These are phyloP conservation scores for Chenopodium suecicum DNA, from an alignment of 148 eudicot species.

Conservation along the genomic window DNA sequence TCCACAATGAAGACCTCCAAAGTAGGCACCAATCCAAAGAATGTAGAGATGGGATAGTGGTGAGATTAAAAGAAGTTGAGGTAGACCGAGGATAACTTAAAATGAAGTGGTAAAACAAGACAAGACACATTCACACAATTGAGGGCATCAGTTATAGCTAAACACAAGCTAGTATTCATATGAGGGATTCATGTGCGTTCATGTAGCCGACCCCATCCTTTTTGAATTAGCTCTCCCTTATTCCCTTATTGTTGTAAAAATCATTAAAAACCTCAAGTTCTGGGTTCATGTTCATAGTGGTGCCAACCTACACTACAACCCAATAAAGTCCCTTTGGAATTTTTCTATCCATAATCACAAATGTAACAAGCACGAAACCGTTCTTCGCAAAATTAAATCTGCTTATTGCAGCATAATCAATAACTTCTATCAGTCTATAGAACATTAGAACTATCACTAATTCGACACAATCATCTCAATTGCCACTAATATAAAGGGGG, in stretches of 20 bases:
- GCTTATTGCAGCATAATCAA: background rate
- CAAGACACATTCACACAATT: background rate
- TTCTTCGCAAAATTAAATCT: background rate
- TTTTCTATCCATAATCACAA: background rate
- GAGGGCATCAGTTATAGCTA: background rate
- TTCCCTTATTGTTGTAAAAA: background rate
- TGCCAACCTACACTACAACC: background rate
- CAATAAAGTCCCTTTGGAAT: background rate
- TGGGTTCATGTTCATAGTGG: background rate
- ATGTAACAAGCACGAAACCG: background rate
- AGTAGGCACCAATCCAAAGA: background rate
- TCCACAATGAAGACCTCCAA: background rate
- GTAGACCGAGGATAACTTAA: background rate
- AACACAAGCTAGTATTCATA: no score
- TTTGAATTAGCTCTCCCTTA: no score
- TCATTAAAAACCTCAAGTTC: background rate
- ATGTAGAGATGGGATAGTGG: background rate
- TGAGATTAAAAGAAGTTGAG: background rate
- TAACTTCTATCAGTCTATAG: background rate
- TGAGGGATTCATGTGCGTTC: background rate
- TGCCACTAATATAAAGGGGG: background rate
- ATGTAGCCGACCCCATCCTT: background rate
- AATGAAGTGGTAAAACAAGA: background rate
- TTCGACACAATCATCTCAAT: background rate
- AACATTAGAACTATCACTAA: background rate